phyloP scores from a whole-genome alignment of 1,139 yeast species.

The Debaryomyces singareniensis region DNA sequence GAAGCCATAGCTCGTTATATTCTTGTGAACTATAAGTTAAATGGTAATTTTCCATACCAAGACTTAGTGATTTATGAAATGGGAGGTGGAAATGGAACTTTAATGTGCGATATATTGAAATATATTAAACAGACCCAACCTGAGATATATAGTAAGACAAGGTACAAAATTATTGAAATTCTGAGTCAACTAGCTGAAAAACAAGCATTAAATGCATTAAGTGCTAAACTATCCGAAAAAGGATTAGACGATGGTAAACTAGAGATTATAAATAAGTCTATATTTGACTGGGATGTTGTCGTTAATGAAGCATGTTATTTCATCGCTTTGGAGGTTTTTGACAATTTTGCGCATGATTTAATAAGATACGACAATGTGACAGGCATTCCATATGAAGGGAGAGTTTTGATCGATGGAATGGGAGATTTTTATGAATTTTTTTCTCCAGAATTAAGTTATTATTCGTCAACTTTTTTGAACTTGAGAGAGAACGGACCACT shows the following conservation, averaged over 20 bases:
- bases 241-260: slow-evolving; percentile 46
- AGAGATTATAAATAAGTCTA: slow-evolving; percentile 64
- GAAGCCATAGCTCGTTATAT: slow-evolving; percentile 76
- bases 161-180: slow-evolving; percentile 73
- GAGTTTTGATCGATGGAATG: slow-evolving; percentile 64
- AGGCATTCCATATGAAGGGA: slow-evolving; percentile 69
- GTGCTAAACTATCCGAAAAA: slow-evolving; percentile 26
- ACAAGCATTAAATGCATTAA: slow-evolving; percentile 41
- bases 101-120: slow-evolving; percentile 73
- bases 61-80: slow-evolving; percentile 75
- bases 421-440: slow-evolving; percentile 77
- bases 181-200: slow-evolving; percentile 61
- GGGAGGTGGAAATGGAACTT: slow-evolving; percentile 89
- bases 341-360: slow-evolving; percentile 79
- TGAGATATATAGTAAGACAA: slow-evolving; percentile 61
- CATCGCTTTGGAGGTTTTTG: slow-evolving; percentile 79
- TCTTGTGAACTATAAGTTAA: slow-evolving; percentile 60
- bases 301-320: slow-evolving; percentile 73
- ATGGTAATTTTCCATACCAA: slow-evolving; percentile 52
- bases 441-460: slow-evolving; percentile 60
- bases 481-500: slow-evolving; percentile 44
- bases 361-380: slow-evolving; percentile 68
- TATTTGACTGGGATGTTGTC: slow-evolving; percentile 64
- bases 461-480: slow-evolving; percentile 49
- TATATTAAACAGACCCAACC: slow-evolving; percentile 61